Evolutionary conservation across 2,329 filamentous ascomycete species (phyloP).

Genomic region (Colletotrichum acutatum): DNA sequence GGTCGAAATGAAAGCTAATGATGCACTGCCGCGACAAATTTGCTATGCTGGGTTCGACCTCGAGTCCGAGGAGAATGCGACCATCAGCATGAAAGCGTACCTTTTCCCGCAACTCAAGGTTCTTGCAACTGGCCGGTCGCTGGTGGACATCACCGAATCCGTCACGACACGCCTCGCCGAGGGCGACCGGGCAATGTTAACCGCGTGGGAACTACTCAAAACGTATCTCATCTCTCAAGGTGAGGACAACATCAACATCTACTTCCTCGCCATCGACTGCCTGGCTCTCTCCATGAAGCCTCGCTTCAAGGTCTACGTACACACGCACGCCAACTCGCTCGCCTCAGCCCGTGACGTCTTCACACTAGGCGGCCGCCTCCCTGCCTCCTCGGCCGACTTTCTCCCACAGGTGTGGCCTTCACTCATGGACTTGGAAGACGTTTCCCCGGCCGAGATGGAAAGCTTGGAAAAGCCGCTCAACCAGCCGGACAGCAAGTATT

Average conservation of each 20-base stretch:
- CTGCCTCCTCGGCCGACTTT: background rate
- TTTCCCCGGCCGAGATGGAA: background rate
- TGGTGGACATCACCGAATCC: background rate
- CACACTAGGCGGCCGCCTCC: conserved; percentile 1
- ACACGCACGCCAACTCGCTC: background rate
- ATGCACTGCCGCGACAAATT: conserved; percentile 3
- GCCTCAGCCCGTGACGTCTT: background rate
- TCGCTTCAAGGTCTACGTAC: background rate
- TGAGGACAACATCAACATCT: background rate
- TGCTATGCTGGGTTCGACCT: conserved; percentile 18
- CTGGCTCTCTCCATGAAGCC: background rate
- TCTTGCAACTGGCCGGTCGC: conserved; percentile 6
- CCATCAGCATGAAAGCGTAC: conserved; percentile 21
- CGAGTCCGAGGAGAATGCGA: background rate
- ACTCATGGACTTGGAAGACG: conserved; percentile 5
- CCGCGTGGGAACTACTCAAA: background rate
- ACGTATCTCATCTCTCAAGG: background rate
- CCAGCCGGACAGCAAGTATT: background rate
- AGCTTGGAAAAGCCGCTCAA: background rate
- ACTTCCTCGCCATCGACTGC: conserved; percentile 26
- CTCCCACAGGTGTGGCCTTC: background rate
- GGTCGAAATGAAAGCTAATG: background rate
- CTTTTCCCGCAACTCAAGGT: conserved; percentile 23
- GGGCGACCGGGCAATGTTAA: background rate
- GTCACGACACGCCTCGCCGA: background rate